phyloP scores from a whole-genome alignment of 176 grass and related monocot species.

The Zoysia pacifica region DNA sequence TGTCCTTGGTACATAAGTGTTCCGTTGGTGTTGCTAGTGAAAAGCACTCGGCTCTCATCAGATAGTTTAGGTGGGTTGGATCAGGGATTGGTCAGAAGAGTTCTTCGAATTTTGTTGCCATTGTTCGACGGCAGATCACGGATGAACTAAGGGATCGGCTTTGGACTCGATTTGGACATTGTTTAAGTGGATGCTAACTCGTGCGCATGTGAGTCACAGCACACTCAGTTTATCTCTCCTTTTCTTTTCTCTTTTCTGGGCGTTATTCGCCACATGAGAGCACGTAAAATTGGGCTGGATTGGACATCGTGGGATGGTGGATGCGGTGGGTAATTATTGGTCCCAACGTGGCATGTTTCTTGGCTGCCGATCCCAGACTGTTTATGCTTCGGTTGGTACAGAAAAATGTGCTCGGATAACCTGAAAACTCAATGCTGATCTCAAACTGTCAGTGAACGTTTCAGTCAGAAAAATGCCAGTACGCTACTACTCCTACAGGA shows the following conservation, averaged over 20 bases:
- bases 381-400: neutral
- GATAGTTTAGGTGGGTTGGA: constrained; percentile 35
- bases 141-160: constrained; percentile 32
- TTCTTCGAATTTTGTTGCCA: constrained; percentile 37
- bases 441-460: constrained; percentile 38
- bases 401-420: neutral
- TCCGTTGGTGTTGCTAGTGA: constrained; percentile 11
- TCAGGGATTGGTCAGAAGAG: constrained; percentile 9
- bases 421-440: constrained; percentile 9
- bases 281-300: constrained; percentile 5
- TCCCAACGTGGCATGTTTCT: constrained; percentile 54
- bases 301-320: constrained; percentile 37
- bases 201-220: constrained; percentile 58
- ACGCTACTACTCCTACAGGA: no score
- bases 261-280: constrained; percentile 24
- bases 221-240: constrained; percentile 10
- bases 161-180: constrained; percentile 34
- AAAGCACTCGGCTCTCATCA: neutral
- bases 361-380: constrained; percentile 1
- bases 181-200: constrained; percentile 36
- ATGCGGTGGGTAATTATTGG: constrained; percentile 32
- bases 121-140: constrained; percentile 38
- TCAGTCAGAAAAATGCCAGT: constrained; percentile 15
- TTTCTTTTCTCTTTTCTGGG: neutral
- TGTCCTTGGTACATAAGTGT: constrained; percentile 54